Conservation (phyloP, 2,329 filamentous ascomycete genomes). For the Whalleya microplaca region DNA sequence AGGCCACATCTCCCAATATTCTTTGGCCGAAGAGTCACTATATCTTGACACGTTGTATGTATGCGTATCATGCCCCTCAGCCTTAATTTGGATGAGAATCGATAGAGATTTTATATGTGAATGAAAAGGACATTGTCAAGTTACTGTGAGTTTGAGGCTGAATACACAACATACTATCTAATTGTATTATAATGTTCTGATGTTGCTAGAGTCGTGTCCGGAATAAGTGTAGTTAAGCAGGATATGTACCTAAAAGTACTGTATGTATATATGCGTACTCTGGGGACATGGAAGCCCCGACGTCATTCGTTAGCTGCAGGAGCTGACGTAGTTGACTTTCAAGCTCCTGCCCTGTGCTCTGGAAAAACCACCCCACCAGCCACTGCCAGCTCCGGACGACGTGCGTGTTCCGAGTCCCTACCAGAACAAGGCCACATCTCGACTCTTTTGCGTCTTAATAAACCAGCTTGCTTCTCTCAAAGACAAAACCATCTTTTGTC, state of each 20-base stretch:
- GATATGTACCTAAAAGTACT: neutral
- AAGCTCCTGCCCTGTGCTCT: slow-evolving; percentile 7
- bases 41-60: too few species aligned
- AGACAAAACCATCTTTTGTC: slow-evolving; percentile 3
- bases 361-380: slow-evolving; percentile 1
- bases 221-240: too few species aligned
- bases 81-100: too few species aligned
- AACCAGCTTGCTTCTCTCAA: neutral
- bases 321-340: slow-evolving; percentile 28
- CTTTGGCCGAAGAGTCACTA: neutral
- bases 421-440: neutral
- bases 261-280: neutral
- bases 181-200: neutral
- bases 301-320: slow-evolving; percentile 19
- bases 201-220: neutral
- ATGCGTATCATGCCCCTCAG: too few species aligned
- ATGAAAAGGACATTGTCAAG: neutral
- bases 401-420: neutral
- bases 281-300: slow-evolving; percentile 1
- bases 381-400: slow-evolving; percentile 9
- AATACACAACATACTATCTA: too few species aligned
- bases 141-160: too few species aligned
- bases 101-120: neutral
- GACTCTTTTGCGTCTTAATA: neutral
- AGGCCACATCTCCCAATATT: neutral